Evolutionary conservation across 2,329 filamentous ascomycete genomes (phyloP).

Genomic region (Fusarium pseudoanthophilum): DNA sequence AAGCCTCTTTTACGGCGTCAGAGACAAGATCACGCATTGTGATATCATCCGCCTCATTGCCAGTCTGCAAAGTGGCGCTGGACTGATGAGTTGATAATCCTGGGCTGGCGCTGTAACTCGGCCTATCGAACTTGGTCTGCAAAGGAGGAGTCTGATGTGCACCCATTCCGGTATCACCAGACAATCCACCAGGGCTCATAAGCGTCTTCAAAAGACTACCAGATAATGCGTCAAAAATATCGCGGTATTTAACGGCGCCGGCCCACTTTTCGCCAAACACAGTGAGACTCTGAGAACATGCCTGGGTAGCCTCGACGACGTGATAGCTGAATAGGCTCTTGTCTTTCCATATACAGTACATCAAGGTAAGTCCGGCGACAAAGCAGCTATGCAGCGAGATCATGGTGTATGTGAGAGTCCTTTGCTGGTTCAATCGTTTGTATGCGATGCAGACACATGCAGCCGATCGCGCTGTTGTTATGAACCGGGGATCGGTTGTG

Average conservation of each 20-base stretch:
- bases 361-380: background rate
- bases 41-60: background rate
- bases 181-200: background rate
- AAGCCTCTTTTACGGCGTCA: background rate
- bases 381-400: background rate
- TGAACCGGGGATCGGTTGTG: fast-evolving
- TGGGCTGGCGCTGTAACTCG: background rate
- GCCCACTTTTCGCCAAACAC: background rate
- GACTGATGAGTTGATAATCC: background rate
- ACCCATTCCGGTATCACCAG: background rate
- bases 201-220: background rate
- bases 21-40: background rate
- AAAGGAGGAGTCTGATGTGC: background rate
- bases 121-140: background rate
- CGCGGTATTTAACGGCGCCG: background rate
- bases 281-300: background rate
- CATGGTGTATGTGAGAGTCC: background rate
- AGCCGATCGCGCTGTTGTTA: background rate
- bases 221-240: background rate
- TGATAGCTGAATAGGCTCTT: background rate
- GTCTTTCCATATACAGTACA: background rate
- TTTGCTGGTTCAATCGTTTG: background rate
- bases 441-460: background rate
- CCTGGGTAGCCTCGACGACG: background rate
- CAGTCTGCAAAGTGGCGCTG: fast-evolving